A percentile compares a stretch with the other conserved stretches of the same genome.
Conservation (phyloP, 768 basidiomycete species). For the Albatrellus ellisii region DNA sequence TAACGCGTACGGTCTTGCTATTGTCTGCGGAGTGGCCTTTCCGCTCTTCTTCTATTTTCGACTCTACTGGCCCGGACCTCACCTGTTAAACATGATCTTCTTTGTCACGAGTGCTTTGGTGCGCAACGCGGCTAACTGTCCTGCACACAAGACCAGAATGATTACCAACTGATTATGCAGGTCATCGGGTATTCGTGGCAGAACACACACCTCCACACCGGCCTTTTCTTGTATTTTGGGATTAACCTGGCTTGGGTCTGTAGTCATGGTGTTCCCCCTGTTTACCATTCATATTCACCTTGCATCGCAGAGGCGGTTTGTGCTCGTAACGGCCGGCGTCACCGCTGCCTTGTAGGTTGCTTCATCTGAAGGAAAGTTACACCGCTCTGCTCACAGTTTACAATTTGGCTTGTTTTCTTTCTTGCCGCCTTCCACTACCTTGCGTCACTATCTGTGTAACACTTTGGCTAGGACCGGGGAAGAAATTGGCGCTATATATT, state of each 20-base stretch:
- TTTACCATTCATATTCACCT: too few relatives aligned
- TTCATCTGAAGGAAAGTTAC: conserved; percentile 3
- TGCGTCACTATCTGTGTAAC: conserved; percentile 59
- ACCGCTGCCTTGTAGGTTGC: conserved; percentile 56
- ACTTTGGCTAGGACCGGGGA: conserved; percentile 54
- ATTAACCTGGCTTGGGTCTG: conserved; percentile 68
- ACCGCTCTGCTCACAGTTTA: too few relatives aligned
- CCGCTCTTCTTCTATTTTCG: conserved; percentile 64
- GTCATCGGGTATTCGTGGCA: conserved; percentile 67
- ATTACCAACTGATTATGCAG: conserved; percentile 21
- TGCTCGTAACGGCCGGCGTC: conserved; percentile 61
- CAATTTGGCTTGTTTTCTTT: conserved; percentile 48
- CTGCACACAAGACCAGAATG: neutral
- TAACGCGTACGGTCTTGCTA: conserved; percentile 59
- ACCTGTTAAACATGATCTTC: conserved; percentile 59
- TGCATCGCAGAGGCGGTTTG: conserved; percentile 53
- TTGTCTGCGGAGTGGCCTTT: conserved; percentile 51
- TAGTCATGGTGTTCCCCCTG: too few relatives aligned
- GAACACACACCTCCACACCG: conserved; percentile 33
- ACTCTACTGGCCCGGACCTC: conserved; percentile 61
- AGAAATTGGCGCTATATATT: conserved; percentile 62
- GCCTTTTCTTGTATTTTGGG: conserved; percentile 45
- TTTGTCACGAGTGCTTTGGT: conserved; percentile 54
- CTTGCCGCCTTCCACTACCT: conserved; percentile 63
- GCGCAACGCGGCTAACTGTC: conserved; percentile 14